A percentile compares a stretch with the other conserved stretches of the same genome.
Conservation (phyloP, 129 eudicot species). For the sunflower (Helianthus annuus) region HanXRQr2.0-SUNRISE NC_035436.2:75323103-75323602, state of each 20-base stretch:
- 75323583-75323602: constrained; percentile 18
- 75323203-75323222: constrained; percentile 57
- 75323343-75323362: constrained; percentile 40
- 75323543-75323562: constrained; percentile 24
- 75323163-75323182: constrained; percentile 36
- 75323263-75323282: constrained; percentile 24
- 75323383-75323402: constrained; percentile 54
- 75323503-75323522: constrained; percentile 28
- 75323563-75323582: constrained; percentile 19
- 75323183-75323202: constrained; percentile 18
- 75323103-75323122: constrained; percentile 50
- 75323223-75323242: constrained; percentile 51
- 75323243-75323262: constrained; percentile 41
- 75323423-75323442: constrained; percentile 69
- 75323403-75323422: constrained; percentile 58
- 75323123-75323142: constrained; percentile 53
- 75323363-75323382: constrained; percentile 71
- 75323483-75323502: constrained; percentile 16
- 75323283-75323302: constrained; percentile 44
- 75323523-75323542: constrained; percentile 27
- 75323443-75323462: constrained; percentile 54
- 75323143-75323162: constrained; percentile 72
- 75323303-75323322: constrained; percentile 39
- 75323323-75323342: constrained; percentile 43
- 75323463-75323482: constrained; percentile 37